Evolutionary conservation across 163 green algal genomes (phyloP).

Genomic region (Coccomyxa subellipsoidea): DNA sequence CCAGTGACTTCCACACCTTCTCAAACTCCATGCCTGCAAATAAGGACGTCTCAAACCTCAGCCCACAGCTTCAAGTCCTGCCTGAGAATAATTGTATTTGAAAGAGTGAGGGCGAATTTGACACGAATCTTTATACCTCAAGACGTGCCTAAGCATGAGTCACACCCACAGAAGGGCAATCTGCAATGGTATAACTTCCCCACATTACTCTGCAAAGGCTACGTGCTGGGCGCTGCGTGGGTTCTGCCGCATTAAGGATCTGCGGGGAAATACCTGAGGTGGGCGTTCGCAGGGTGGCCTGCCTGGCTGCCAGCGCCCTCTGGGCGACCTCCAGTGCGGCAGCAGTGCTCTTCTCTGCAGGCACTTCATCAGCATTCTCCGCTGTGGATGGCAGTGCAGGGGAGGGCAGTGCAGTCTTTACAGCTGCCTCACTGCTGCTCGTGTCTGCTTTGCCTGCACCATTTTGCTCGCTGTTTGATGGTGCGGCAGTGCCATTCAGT

Average conservation of each 20-base stretch:
- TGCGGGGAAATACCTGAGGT: not conserved
- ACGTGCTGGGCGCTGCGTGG: not conserved
- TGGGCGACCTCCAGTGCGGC: not conserved
- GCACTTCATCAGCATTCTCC: not conserved
- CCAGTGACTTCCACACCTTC: constrained; percentile 53
- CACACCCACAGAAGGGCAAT: no score
- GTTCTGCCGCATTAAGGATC: not conserved
- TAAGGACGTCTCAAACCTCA: not conserved
- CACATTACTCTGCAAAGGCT: no score
- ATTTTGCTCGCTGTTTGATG: not conserved
- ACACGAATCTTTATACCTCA: no score
- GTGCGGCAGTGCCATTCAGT: not conserved
- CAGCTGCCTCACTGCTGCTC: not conserved
- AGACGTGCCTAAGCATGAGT: no score
- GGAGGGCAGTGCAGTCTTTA: not conserved
- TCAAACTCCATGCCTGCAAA: constrained; percentile 75
- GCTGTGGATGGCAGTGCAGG: not conserved
- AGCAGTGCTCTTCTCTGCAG: constrained; percentile 5
- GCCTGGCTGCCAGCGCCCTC: not conserved
- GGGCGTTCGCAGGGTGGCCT: not conserved
- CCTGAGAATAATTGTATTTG: no score
- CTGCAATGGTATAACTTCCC: no score
- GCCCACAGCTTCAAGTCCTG: no score
- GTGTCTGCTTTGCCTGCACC: not conserved
- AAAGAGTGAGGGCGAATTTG: no score